Evolutionary conservation across 108 stramenopile species (phyloP).

Genomic region (Fistulifera solaris): DNA sequence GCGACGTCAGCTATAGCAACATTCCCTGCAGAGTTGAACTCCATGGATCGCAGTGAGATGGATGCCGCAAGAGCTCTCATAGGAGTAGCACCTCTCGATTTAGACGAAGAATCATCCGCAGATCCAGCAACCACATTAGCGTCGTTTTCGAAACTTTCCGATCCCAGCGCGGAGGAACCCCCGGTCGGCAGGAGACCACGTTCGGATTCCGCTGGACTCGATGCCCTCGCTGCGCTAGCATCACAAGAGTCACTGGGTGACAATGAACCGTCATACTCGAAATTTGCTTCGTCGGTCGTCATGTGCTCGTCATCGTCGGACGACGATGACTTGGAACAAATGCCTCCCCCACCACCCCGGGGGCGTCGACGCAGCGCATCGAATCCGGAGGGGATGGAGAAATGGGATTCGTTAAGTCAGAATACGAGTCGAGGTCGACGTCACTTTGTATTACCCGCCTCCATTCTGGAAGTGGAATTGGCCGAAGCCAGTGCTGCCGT

Average conservation of each 20-base stretch:
- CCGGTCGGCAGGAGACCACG: background rate
- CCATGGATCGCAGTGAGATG: background rate
- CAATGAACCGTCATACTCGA: background rate
- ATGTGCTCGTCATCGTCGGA: conserved; percentile 21
- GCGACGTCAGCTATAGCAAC: too few species aligned
- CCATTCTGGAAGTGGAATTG: conserved; percentile 77
- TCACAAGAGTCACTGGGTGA: conserved; percentile 24
- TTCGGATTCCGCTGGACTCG: conserved; percentile 23
- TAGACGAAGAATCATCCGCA: background rate
- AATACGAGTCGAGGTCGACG: conserved; percentile 15
- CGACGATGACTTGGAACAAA: conserved; percentile 50
- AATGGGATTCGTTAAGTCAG: conserved; percentile 50
- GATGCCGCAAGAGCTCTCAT: background rate
- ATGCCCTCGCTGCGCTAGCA: conserved; percentile 41
- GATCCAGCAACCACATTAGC: background rate
- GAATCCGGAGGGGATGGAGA: conserved; percentile 88
- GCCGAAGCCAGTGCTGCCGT: conserved; percentile 50
- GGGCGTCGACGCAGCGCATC: conserved; percentile 58
- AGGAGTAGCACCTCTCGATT: background rate
- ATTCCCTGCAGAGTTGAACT: too few species aligned
- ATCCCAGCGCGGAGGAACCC: background rate
- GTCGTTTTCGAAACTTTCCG: background rate
- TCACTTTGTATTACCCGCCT: conserved; percentile 61
- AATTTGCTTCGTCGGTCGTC: background rate
- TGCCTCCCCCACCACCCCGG: conserved; percentile 61